Evolutionary conservation across 257 asterid species (phyloP).

Genomic region (Ophiorrhiza pumila): DNA sequence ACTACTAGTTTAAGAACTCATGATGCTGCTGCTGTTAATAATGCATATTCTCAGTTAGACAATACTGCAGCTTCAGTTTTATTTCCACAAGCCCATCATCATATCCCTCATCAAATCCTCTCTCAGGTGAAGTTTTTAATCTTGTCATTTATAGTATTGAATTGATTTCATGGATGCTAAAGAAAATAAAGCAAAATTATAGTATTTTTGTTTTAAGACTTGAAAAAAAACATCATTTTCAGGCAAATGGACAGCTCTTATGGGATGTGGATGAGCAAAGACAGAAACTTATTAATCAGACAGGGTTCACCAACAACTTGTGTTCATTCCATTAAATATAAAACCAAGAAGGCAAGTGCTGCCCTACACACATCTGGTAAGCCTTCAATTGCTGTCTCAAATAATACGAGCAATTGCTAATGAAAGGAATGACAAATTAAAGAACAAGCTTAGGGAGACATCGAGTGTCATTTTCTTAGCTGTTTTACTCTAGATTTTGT

Average conservation of each 20-base stretch:
- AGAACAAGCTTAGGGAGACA: neutral
- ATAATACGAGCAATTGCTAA: conserved; percentile 15
- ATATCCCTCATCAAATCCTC: conserved; percentile 10
- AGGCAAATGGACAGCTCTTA: conserved; percentile 57
- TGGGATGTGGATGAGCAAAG: conserved; percentile 70
- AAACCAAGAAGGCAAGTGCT: conserved; percentile 16
- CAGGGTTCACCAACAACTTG: conserved; percentile 48
- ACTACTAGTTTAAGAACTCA: conserved; percentile 12
- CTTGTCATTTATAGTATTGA: neutral
- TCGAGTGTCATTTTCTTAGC: neutral
- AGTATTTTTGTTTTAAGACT: neutral
- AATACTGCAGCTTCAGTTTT: conserved; percentile 37
- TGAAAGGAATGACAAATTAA: neutral
- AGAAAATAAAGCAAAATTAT: neutral
- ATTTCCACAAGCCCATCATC: conserved; percentile 47
- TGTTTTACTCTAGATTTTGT: neutral
- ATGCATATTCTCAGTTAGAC: conserved; percentile 37
- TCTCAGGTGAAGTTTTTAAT: conserved; percentile 7
- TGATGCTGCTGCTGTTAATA: conserved; percentile 18
- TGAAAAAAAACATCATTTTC: conserved; percentile 35
- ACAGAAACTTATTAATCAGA: conserved; percentile 45
- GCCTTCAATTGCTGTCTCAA: conserved; percentile 41
- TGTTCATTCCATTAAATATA: conserved; percentile 49
- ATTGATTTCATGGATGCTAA: neutral
- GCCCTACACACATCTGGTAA: conserved; percentile 43